Percentiles rank a stretch among this genome's conserved stretches.
Evolutionary conservation across 106 monocot species (phyloP).

Genomic region (Apostasia shenzhenica): DNA sequence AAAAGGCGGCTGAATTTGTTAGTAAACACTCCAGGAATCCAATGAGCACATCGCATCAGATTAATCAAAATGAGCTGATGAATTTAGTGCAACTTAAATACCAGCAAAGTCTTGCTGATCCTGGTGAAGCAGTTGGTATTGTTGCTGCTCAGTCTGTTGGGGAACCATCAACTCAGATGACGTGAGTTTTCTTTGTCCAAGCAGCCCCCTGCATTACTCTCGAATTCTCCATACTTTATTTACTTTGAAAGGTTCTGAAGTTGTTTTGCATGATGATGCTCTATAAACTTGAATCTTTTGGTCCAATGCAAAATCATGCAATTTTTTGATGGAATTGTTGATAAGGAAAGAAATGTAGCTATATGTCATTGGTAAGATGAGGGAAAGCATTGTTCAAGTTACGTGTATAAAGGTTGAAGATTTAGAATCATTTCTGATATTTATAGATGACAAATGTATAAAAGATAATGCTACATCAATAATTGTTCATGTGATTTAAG

Average conservation of each 20-base stretch:
- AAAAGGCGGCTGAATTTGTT: slow-evolving; percentile 29
- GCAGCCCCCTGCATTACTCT: background rate
- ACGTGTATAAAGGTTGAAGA: too few species aligned
- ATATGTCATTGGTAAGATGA: too few species aligned
- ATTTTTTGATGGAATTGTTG: too few species aligned
- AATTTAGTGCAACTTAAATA: slow-evolving; percentile 76
- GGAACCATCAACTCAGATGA: slow-evolving; percentile 99
- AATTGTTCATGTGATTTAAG: too few species aligned
- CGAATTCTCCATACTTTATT: background rate
- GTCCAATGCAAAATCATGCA: too few species aligned
- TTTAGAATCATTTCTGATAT: too few species aligned
- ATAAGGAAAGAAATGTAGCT: too few species aligned
- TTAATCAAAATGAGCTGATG: slow-evolving; percentile 44
- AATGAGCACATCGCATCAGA: slow-evolving; percentile 11
- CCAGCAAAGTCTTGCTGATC: slow-evolving; percentile 68
- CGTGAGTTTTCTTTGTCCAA: slow-evolving; percentile 38
- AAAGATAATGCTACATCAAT: too few species aligned
- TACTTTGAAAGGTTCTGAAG: background rate
- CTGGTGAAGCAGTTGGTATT: slow-evolving; percentile 95
- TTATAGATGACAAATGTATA: too few species aligned
- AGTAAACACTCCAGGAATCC: slow-evolving; percentile 16
- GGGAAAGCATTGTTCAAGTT: too few species aligned
- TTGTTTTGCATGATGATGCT: too few species aligned
- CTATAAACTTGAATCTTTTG: too few species aligned
- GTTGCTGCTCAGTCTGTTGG: slow-evolving; percentile 94